Conservation (phyloP, 2,329 filamentous ascomycete genomes). For the Zarea fungicola region DNA sequence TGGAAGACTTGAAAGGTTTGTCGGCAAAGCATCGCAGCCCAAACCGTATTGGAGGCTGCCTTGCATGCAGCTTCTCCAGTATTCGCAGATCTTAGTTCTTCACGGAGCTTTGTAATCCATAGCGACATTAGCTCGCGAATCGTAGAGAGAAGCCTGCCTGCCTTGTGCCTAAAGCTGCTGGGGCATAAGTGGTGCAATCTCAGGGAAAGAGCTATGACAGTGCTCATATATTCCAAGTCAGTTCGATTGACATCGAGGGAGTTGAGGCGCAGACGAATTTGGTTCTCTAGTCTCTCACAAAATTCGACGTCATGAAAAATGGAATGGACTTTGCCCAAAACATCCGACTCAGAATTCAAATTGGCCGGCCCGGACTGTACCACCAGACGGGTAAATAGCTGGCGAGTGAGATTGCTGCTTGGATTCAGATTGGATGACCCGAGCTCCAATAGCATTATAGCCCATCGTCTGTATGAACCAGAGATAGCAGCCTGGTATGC, state of each 20-base stretch:
- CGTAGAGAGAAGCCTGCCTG: neutral
- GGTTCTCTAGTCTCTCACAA: conserved; percentile 33
- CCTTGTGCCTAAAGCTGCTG: neutral
- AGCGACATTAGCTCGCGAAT: conserved; percentile 30
- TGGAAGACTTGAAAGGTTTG: conserved; percentile 27
- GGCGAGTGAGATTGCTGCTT: conserved; percentile 44
- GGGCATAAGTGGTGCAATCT: conserved; percentile 26
- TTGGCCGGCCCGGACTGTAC: conserved; percentile 50
- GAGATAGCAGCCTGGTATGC: conserved; percentile 44
- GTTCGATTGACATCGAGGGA: conserved; percentile 52
- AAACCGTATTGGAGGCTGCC: conserved; percentile 38
- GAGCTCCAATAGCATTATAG: conserved; percentile 43
- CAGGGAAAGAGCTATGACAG: conserved; percentile 46
- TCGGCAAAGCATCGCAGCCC: conserved; percentile 52
- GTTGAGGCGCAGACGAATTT: conserved; percentile 39
- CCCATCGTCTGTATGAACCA: conserved; percentile 44
- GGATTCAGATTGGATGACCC: conserved; percentile 55
- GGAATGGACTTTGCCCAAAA: neutral
- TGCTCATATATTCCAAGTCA: conserved; percentile 53
- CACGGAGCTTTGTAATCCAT: conserved; percentile 47
- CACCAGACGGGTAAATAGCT: conserved; percentile 46
- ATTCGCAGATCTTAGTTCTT: conserved; percentile 34
- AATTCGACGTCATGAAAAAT: neutral
- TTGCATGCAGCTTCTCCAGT: conserved; percentile 33
- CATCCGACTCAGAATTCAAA: conserved; percentile 43